Conservation (phyloP, 2,329 filamentous ascomycete species). For the Botryotinia globosa region DNA sequence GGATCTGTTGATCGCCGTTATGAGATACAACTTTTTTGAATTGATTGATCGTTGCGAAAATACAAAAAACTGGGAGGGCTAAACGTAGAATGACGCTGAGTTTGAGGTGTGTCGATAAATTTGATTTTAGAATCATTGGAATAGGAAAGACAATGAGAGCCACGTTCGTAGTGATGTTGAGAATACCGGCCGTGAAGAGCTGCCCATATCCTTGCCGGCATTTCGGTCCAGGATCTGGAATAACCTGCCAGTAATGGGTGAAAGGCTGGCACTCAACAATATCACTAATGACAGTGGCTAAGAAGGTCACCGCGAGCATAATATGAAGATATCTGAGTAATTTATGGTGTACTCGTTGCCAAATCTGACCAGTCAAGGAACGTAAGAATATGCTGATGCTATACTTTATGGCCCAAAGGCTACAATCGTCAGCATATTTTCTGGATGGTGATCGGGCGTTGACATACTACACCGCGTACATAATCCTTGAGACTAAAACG, state of each 20-base stretch:
- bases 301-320: conserved; percentile 71
- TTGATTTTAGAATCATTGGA: conserved; percentile 76
- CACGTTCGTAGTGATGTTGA: conserved; percentile 84
- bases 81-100: conserved; percentile 9
- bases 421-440: conserved; percentile 40
- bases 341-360: conserved; percentile 71
- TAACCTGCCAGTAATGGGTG: conserved; percentile 71
- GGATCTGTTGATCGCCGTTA: conserved; percentile 73
- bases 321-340: conserved; percentile 69
- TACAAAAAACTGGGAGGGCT: conserved; percentile 62
- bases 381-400: conserved; percentile 87
- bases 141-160: conserved; percentile 84
- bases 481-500: conserved; percentile 76
- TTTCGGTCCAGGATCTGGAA: conserved; percentile 76
- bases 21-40: conserved; percentile 68
- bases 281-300: conserved; percentile 74
- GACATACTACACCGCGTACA: conserved; percentile 83
- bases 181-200: conserved; percentile 78
- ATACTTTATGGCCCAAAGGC: conserved; percentile 87
- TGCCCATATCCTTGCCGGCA: conserved; percentile 85
- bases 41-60: conserved; percentile 75
- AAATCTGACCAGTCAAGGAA: conserved; percentile 76
- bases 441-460: conserved; percentile 1
- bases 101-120: conserved; percentile 53
- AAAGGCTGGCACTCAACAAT: conserved; percentile 79